Base-by-base conservation (phyloP, 805 yeast species). In the Metschnikowia henanensis region DNA sequence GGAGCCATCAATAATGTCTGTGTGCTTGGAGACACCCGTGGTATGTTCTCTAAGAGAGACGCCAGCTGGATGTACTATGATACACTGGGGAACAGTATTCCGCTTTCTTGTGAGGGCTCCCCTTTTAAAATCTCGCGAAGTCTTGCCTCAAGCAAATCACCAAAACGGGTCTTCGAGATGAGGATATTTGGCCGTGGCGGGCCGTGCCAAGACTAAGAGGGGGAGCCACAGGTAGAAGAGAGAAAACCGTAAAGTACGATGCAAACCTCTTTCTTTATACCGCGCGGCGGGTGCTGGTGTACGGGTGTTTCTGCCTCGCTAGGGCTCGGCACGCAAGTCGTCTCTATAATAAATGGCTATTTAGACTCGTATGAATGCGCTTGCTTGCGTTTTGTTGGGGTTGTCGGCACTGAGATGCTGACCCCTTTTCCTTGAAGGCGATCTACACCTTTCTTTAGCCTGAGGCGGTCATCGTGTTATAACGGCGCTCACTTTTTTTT, bases 1-100 rank as follows among this genome's bases (percentile, higher is more conserved):
- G n/a, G n/a, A n/a, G n/a, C n/a, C n/a, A n/a, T n/a, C n/a, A n/a
- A n/a, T n/a, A 31, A 58, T 71, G 75, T 71, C 48, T 61, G 76
- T 71, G 73, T 59, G 66, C 72, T 68, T 70, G 76, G 76, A 71
- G 76, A 71, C 76, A 68, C 75, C 75, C 63, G 65, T 59, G 64
- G 66, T 68, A 57, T 46, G 58, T 41, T 13, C 26, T 30, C 26
- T 31, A 12, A 30, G 28, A 31, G 30, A 43, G 47, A 43, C 47
- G 59, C 66, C 53, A 42, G 26, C 61, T 59, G 60, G 75, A 71
- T 68, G 76, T 69, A 71, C 76, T 70, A 71, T 71, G 76, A 68
- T 68, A 69, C 75, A 71, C 76, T 49, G 57, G 57, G 55, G 57
- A 42, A 37, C 30, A n/a, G 18, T 8, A 30, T 13, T 43, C 57